Base-by-base conservation (phyloP, 495 filamentous ascomycete genomes). In the Podospora didyma region DNA sequence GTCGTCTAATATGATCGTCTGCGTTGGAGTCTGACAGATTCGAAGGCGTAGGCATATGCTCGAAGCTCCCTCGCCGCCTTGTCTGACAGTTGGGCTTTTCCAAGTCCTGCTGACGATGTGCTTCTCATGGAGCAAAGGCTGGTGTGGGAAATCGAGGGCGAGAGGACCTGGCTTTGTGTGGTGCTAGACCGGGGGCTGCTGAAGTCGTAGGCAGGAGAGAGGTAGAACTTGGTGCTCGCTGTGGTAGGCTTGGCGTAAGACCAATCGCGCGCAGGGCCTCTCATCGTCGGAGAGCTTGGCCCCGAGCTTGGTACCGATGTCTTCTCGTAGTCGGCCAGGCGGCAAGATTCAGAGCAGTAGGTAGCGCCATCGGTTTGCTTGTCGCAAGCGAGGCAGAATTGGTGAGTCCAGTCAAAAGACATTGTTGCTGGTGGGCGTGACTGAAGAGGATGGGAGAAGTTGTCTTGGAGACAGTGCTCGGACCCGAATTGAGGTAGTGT, bases 371-470 rank as follows among this genome's bases (percentile, higher is more conserved):
- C 81, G 54, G 87, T 94, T 73, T 96, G 89, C 70, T 85, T 84
- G 73, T 97, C 93, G 79, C 93, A 97, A 78, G 86, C 86, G 57
- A 97, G 85, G 77, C 93, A 97, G 82, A 89, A 96, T 71, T 96
- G 90, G 61, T 85, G 88, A 60, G 87, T 90, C 91, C 93, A 97
- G 61, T 88, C 82, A 76, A 86, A 86, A 63, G 76, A 78, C 76
- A 81, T 79, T 62, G 68, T 76, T 69, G 44, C 50, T 49, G 53
- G 50, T 41, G 46, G 51, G 49, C 61, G 54, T 62, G n/a, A 53
- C 46, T 44, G 50, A 54, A 53, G 54, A 56, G 55, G 54, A 51
- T 47, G 53, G 34, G 50, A 42, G 17, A 52, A 41, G 11, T 46
- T 5, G 23, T 26, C 26, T 28, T 19, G n/a, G 28, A 31, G 26